Conservation (phyloP, 441 rosid genomes). For the Gossypium davidsonii region DNA sequence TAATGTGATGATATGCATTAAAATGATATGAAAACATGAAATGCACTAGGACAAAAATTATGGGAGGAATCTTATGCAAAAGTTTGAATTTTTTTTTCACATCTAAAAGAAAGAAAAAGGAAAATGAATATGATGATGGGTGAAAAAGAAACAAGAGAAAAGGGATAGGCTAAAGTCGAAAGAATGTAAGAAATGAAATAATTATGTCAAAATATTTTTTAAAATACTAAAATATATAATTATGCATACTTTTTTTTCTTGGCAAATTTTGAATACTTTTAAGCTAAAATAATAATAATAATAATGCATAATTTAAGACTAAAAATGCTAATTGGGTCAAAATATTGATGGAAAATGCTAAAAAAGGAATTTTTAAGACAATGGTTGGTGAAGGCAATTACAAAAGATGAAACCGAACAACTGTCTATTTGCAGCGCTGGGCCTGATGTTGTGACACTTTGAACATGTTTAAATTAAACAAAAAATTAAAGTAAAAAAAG, state of each 20-base stretch:
- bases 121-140: not conserved
- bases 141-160: not conserved
- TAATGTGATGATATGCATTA: too few relatives aligned
- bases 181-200: not conserved
- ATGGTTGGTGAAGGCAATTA: constrained; percentile 22
- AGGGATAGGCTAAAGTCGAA: not conserved
- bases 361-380: not conserved
- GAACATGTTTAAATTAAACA: constrained; percentile 28
- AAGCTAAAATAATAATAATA: not conserved
- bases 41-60: not conserved
- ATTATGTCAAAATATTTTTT: not conserved
- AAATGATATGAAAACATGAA: too few relatives aligned
- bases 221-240: not conserved
- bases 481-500: constrained; percentile 9
- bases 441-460: constrained; percentile 35
- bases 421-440: constrained; percentile 15
- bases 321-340: not conserved
- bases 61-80: not conserved
- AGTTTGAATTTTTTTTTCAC: not conserved
- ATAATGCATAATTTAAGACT: not conserved
- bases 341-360: not conserved
- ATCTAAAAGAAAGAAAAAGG: too few relatives aligned
- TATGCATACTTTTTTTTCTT: not conserved
- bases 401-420: constrained; percentile 25
- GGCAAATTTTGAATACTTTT: too few relatives aligned